A percentile compares a stretch with the other conserved stretches of the same genome.
Conservation (phyloP, 2,329 filamentous ascomycete species). For the Aureobasidium sp. region DNA sequence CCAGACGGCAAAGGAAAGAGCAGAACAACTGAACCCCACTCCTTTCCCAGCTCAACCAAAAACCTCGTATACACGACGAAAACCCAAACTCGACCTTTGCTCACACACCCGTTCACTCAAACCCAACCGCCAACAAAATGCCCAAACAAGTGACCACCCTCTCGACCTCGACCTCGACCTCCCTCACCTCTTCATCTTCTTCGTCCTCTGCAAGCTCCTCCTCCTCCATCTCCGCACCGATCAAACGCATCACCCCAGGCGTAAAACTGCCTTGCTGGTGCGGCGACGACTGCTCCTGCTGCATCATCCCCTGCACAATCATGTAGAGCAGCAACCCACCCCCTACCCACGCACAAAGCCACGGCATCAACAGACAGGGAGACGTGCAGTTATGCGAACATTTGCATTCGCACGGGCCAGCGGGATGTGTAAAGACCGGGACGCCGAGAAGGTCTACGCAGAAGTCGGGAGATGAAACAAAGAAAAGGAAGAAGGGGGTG, state of each 20-base stretch:
- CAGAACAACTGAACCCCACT: no score
- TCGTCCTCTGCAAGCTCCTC: background rate
- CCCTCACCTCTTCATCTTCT: background rate
- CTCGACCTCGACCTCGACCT: background rate
- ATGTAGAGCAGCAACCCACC: constrained; percentile 10
- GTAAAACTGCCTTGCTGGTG: constrained; percentile 17
- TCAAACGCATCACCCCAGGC: background rate
- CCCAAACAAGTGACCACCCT: constrained; percentile 6
- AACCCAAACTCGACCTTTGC: background rate
- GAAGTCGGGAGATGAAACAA: background rate
- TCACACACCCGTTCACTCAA: background rate
- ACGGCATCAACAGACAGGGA: background rate
- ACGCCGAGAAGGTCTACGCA: background rate
- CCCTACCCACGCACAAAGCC: background rate
- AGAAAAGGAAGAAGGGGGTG: background rate
- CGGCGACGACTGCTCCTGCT: constrained; percentile 18
- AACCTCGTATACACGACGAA: background rate
- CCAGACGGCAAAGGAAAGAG: no score
- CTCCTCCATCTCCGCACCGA: background rate
- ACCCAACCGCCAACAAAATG: background rate
- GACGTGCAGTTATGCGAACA: background rate
- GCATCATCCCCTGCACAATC: constrained; percentile 19
- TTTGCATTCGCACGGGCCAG: background rate
- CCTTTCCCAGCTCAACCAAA: background rate
- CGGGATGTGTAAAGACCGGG: background rate